Evolutionary conservation across 805 yeast genomes (phyloP).

Genomic region (Jamesozyma rosinii): DNA sequence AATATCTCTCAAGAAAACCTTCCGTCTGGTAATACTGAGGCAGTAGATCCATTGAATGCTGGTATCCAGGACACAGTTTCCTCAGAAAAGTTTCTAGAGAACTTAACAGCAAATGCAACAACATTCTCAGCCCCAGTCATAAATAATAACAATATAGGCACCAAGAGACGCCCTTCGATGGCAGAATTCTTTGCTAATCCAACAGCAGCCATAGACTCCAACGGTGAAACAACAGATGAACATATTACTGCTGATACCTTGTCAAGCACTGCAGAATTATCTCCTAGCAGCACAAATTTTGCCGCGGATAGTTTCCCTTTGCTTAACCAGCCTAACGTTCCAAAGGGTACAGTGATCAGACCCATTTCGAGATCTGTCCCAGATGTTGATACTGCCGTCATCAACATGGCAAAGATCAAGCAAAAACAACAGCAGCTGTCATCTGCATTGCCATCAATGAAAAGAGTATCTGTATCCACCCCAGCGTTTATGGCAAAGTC

Average conservation of each 20-base stretch:
- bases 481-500: neutral
- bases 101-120: conserved; percentile 31
- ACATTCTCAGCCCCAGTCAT: conserved; percentile 17
- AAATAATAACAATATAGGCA: neutral
- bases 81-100: conserved; percentile 29
- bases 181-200: conserved; percentile 42
- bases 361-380: conserved; percentile 30
- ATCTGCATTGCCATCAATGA: conserved; percentile 27
- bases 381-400: conserved; percentile 24
- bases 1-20: conserved; percentile 9
- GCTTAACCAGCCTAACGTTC: neutral
- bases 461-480: conserved; percentile 17
- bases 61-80: conserved; percentile 9
- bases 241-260: conserved; percentile 9
- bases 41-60: neutral
- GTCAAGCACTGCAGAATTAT: neutral
- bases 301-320: neutral
- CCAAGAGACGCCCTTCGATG: conserved; percentile 28
- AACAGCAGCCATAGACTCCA: neutral
- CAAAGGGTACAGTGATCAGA: conserved; percentile 26
- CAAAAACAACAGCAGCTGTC: conserved; percentile 20
- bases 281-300: neutral
- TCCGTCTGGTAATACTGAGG: neutral
- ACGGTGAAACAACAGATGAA: neutral
- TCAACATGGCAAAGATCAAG: conserved; percentile 25